These are phyloP conservation scores for Chaetoscypha palmicola DNA, from an alignment of 2,329 filamentous ascomycete genomes.

Conservation along the genomic window DNA sequence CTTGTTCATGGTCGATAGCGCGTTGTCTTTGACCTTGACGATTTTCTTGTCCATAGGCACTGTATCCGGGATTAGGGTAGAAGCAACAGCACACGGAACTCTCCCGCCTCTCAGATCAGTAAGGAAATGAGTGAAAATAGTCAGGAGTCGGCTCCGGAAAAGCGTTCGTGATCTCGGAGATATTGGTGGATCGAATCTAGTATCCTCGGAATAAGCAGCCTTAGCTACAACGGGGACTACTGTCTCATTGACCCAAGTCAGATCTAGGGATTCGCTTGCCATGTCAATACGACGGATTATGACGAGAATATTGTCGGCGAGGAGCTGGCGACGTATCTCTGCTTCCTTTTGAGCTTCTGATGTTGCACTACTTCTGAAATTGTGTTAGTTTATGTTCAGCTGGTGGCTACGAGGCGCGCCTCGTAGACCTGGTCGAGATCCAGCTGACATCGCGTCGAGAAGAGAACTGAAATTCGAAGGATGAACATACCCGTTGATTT, in stretches of 20 bases:
- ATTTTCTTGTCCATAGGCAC: conserved; percentile 50
- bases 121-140: conserved; percentile 51
- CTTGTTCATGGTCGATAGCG: conserved; percentile 45
- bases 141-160: conserved; percentile 49
- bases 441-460: too few relatives aligned
- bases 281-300: conserved; percentile 26
- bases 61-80: conserved; percentile 29
- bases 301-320: conserved; percentile 29
- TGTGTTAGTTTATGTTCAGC: conserved; percentile 1
- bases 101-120: conserved; percentile 46
- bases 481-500: conserved; percentile 30
- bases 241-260: conserved; percentile 21
- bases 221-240: conserved; percentile 37
- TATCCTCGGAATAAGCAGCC: conserved; percentile 46
- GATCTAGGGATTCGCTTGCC: conserved; percentile 14
- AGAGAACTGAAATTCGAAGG: too few relatives aligned
- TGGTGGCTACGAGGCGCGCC: too few relatives aligned
- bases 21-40: conserved; percentile 45
- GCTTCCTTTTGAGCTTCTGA: conserved; percentile 21
- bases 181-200: conserved; percentile 36
- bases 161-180: conserved; percentile 48
- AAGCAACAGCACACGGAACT: conserved; percentile 31
- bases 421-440: too few relatives aligned
- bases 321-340: conserved; percentile 27
- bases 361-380: conserved; percentile 5